Conservation (phyloP, 805 yeast genomes). For the Zygosaccharomyces rouxii region DNA sequence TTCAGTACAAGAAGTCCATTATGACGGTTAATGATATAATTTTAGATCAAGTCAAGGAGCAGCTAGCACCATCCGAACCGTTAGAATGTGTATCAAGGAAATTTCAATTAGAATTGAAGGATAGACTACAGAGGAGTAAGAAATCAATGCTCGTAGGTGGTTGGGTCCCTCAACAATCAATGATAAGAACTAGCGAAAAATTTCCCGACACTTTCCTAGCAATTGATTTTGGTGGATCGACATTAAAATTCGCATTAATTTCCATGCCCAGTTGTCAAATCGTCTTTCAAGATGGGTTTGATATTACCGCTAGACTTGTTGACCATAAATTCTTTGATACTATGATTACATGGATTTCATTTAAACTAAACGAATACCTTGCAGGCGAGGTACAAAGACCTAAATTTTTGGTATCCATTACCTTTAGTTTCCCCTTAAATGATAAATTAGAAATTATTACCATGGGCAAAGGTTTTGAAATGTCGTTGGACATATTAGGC, state of each 20-base stretch:
- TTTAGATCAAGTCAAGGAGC: conserved; percentile 5
- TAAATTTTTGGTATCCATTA: conserved; percentile 32
- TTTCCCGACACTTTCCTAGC: conserved; percentile 13
- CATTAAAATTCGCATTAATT: conserved; percentile 24
- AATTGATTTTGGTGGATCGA: conserved; percentile 32
- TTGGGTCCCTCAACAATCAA: not conserved
- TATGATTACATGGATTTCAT: conserved; percentile 19
- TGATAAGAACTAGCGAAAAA: not conserved
- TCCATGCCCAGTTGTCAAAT: conserved; percentile 14
- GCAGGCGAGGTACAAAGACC: not conserved
- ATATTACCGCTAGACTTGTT: conserved; percentile 16
- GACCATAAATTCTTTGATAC: conserved; percentile 20
- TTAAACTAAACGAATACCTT: conserved; percentile 6
- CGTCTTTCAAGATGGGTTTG: conserved; percentile 12
- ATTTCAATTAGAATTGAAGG: conserved; percentile 17
- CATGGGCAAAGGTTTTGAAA: conserved; percentile 59
- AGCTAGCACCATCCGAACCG: conserved; percentile 15
- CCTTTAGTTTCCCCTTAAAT: conserved; percentile 34
- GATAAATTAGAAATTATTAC: conserved; percentile 36
- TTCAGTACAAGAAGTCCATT: not conserved
- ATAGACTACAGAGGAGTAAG: conserved; percentile 17
- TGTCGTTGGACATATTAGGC: conserved; percentile 41
- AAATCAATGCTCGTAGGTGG: conserved; percentile 23
- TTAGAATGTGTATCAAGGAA: conserved; percentile 11
- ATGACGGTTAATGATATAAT: conserved; percentile 7